Evolutionary conservation across 129 eudicot species (phyloP).

Genomic region (Smallanthus sonchifolius): DNA sequence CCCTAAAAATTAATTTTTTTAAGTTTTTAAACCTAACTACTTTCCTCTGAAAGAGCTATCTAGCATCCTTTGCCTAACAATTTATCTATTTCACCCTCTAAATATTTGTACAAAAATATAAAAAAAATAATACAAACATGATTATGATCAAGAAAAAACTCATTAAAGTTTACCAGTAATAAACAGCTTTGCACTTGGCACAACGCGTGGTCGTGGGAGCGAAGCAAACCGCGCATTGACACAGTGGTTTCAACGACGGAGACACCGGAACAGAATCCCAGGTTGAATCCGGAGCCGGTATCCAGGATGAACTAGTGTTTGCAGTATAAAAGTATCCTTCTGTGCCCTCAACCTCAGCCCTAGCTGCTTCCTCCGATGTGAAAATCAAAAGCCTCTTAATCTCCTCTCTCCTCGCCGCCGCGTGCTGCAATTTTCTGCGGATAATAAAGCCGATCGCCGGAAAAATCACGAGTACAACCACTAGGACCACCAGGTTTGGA

Average conservation of each 20-base stretch:
- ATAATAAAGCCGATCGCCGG: conserved; percentile 46
- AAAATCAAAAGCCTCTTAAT: conserved; percentile 48
- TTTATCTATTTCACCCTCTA: background rate
- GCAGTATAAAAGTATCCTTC: conserved; percentile 16
- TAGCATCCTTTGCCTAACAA: background rate
- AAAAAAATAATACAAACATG: background rate
- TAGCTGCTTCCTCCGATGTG: conserved; percentile 67
- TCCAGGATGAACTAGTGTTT: conserved; percentile 3
- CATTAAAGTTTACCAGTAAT: conserved; percentile 63
- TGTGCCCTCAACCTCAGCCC: conserved; percentile 61
- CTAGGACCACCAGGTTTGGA: conserved; percentile 47
- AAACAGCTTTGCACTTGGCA: conserved; percentile 66
- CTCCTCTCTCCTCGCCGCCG: conserved; percentile 66
- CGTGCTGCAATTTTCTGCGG: conserved; percentile 56
- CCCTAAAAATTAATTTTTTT: background rate
- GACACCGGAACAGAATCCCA: conserved; percentile 26
- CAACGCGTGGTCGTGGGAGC: conserved; percentile 63
- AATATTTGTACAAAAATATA: background rate
- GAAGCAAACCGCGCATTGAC: conserved; percentile 62
- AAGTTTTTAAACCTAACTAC: background rate
- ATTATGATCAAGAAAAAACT: conserved; percentile 13
- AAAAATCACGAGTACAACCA: conserved; percentile 30
- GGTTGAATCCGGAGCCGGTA: background rate
- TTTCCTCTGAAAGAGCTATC: background rate
- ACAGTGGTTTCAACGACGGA: conserved; percentile 14